phyloP scores from a whole-genome alignment of 1,284 basidiomycete species.

The Ganoderma resinaceum region DNA sequence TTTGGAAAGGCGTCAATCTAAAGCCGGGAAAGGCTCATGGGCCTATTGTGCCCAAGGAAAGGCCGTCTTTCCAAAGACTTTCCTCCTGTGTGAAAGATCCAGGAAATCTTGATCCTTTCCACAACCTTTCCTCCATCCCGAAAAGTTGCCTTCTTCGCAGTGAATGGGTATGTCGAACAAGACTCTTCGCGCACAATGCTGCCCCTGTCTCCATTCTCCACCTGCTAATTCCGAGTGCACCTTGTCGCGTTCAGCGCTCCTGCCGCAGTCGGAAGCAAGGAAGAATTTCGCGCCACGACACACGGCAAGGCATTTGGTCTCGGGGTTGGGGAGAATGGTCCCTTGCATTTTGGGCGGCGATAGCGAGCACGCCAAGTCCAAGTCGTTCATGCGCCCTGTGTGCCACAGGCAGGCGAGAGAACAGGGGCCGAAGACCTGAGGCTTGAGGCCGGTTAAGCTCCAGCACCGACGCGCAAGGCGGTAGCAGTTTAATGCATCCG shows the following conservation, averaged over 20 bases:
- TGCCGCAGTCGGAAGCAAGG: background rate
- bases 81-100: no score
- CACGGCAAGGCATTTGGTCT: background rate
- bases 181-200: no score
- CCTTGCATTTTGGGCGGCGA: background rate
- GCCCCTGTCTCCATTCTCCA: conserved; percentile 2
- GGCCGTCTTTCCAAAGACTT: no score
- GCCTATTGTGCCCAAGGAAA: no score
- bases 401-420: background rate
- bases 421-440: background rate
- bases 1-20: no score
- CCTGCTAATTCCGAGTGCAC: background rate
- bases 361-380: background rate
- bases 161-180: conserved; percentile 10
- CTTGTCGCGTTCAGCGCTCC: background rate
- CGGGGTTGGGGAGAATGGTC: background rate
- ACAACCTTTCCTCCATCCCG: no score
- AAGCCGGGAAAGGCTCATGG: no score
- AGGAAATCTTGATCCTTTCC: no score
- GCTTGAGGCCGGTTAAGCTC: background rate
- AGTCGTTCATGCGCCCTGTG: background rate
- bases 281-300: background rate
- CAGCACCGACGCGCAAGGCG: conserved; percentile 1
- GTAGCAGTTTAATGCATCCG: conserved; percentile 1
- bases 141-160: no score